phyloP scores from a whole-genome alignment of 2,329 filamentous ascomycete genomes.

The Penicillium sp. region DNA sequence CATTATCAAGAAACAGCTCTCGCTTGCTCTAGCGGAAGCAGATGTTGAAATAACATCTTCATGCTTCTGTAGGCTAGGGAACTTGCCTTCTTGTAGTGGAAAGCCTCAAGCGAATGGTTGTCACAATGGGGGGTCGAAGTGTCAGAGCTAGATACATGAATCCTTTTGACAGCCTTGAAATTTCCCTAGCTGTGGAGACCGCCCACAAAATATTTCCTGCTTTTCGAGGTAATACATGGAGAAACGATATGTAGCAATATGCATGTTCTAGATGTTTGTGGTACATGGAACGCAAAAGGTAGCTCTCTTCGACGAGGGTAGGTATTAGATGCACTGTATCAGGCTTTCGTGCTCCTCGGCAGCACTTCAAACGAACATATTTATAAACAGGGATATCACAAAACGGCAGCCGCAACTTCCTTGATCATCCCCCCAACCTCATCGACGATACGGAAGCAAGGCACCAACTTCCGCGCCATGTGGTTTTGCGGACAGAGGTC shows the following conservation, averaged over 20 bases:
- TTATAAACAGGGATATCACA: slow-evolving; percentile 30
- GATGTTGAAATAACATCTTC: slow-evolving; percentile 59
- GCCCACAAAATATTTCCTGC: background rate
- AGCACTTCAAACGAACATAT: too few species aligned
- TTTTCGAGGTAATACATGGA: background rate
- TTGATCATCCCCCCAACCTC: slow-evolving; percentile 27
- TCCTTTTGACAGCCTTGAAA: background rate
- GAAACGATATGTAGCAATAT: too few species aligned
- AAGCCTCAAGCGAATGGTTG: slow-evolving; percentile 4
- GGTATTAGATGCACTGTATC: too few species aligned
- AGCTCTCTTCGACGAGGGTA: background rate
- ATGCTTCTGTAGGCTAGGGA: slow-evolving; percentile 52
- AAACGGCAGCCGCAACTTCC: slow-evolving; percentile 22
- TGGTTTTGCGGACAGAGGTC: slow-evolving; percentile 29
- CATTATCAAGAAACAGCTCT: slow-evolving; percentile 50
- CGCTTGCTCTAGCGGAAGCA: slow-evolving; percentile 52
- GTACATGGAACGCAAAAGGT: too few species aligned
- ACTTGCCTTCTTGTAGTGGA: slow-evolving; percentile 1
- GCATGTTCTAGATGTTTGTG: too few species aligned
- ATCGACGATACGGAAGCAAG: slow-evolving; percentile 31
- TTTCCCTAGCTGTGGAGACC: background rate
- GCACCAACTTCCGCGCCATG: slow-evolving; percentile 22
- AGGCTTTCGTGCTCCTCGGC: too few species aligned
- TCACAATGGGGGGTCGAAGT: background rate
- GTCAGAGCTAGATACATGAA: background rate